Conservation (phyloP, 129 eudicot species). For the Lactuca saligna region DNA sequence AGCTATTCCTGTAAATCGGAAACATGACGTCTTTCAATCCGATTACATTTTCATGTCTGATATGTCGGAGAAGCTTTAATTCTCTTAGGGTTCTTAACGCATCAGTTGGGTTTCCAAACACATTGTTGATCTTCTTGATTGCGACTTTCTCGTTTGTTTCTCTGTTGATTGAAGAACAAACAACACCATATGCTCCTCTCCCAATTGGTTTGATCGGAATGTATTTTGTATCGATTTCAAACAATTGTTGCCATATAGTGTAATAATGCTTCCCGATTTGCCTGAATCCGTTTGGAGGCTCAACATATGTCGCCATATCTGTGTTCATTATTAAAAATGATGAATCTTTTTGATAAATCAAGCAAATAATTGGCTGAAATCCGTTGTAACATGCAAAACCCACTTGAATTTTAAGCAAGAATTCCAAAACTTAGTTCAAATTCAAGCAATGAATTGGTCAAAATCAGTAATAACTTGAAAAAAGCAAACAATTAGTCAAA, state of each 20-base stretch:
- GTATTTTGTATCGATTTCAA: constrained; percentile 74
- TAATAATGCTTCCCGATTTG: constrained; percentile 63
- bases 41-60: constrained; percentile 75
- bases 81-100: constrained; percentile 79
- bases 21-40: constrained; percentile 81
- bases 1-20: constrained; percentile 50
- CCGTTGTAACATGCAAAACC: neutral
- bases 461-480: neutral
- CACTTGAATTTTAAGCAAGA: constrained; percentile 10
- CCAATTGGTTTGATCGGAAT: constrained; percentile 76
- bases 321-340: constrained; percentile 29
- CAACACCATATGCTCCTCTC: constrained; percentile 81
- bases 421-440: neutral
- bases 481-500: neutral
- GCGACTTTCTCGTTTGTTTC: constrained; percentile 84
- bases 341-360: constrained; percentile 10
- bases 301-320: constrained; percentile 61
- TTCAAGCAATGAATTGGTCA: constrained; percentile 2
- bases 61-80: constrained; percentile 60
- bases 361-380: constrained; percentile 12
- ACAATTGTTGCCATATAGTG: constrained; percentile 66
- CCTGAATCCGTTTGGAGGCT: constrained; percentile 53
- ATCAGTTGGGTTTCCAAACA: constrained; percentile 56
- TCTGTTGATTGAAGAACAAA: constrained; percentile 70
- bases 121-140: constrained; percentile 71